phyloP scores from a whole-genome alignment of 2,329 filamentous ascomycete species.

The Leptographium procerum region DNA sequence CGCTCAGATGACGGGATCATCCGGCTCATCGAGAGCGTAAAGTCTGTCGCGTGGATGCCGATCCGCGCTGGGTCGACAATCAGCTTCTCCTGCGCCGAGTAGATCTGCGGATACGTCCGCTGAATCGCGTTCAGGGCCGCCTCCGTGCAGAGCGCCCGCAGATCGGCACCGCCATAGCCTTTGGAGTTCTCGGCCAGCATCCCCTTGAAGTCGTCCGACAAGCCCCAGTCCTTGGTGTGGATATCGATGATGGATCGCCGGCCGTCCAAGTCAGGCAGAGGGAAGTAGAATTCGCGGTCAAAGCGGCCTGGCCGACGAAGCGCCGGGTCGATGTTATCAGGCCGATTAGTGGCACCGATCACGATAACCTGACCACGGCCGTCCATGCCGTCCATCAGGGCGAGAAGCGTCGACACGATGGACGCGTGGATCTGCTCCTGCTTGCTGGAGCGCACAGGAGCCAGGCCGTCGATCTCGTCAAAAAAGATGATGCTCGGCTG shows the following conservation, averaged over 20 bases:
- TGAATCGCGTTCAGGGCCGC: constrained; percentile 93
- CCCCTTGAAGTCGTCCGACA: constrained; percentile 68
- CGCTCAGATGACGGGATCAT: constrained; percentile 91
- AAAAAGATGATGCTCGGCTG: constrained; percentile 99
- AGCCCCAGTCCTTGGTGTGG: constrained; percentile 86
- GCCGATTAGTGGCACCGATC: constrained; percentile 95
- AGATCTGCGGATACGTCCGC: constrained; percentile 91
- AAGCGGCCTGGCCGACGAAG: constrained; percentile 87
- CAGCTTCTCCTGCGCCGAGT: constrained; percentile 79
- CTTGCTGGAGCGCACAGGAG: constrained; percentile 91
- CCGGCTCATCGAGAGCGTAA: constrained; percentile 94
- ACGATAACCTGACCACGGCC: constrained; percentile 97
- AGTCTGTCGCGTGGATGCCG: constrained; percentile 81
- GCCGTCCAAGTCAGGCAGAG: constrained; percentile 69
- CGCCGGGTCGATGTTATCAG: constrained; percentile 94
- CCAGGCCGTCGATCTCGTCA: constrained; percentile 94
- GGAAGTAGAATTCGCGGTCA: constrained; percentile 96
- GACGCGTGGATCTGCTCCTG: constrained; percentile 98
- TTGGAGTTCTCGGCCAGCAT: constrained; percentile 82
- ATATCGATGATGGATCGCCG: constrained; percentile 86
- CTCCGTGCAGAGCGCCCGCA: constrained; percentile 90
- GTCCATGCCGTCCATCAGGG: constrained; percentile 96
- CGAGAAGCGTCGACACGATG: constrained; percentile 88
- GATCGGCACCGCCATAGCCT: constrained; percentile 84
- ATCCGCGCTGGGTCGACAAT: constrained; percentile 79